phyloP scores from a whole-genome alignment of 1,284 basidiomycete species.

The Wolfiporia cocos region DNA sequence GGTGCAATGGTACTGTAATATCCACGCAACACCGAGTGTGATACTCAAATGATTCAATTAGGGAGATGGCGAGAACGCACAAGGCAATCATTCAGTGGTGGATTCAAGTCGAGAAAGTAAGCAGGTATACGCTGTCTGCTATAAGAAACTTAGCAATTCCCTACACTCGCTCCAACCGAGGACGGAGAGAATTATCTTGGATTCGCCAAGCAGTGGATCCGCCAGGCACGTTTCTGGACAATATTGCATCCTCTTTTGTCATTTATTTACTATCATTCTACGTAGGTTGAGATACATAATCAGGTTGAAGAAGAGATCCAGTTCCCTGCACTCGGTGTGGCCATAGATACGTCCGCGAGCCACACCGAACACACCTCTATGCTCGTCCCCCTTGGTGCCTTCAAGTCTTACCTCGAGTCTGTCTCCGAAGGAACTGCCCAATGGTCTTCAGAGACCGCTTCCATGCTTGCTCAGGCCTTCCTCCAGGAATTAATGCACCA shows the following conservation, averaged over 20 bases:
- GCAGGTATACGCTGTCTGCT: neutral
- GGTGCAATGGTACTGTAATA: slow-evolving; percentile 1
- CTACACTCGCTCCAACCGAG: neutral
- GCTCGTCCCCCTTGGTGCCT: neutral
- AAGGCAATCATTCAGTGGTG: neutral
- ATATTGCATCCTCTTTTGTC: neutral
- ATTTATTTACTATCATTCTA: neutral
- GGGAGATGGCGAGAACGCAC: slow-evolving; percentile 3
- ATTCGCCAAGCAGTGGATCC: slow-evolving; percentile 2
- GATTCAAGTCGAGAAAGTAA: neutral
- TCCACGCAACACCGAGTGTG: too few relatives aligned
- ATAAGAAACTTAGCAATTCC: neutral
- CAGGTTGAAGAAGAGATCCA: slow-evolving; percentile 3
- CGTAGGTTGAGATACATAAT: neutral
- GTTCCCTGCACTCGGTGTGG: neutral
- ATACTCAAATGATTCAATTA: too few relatives aligned
- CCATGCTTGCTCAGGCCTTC: neutral
- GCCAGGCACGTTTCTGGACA: neutral
- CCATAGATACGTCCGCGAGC: neutral
- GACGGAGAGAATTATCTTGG: slow-evolving; percentile 2
- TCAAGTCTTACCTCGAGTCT: neutral
- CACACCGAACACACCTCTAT: neutral
- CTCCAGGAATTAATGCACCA: slow-evolving; percentile 1
- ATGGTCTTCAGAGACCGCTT: slow-evolving; percentile 1
- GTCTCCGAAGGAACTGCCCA: neutral